Percentiles rank a stretch among this genome's conserved stretches.
Evolutionary conservation across 345 rosid genomes (phyloP).

Genomic region (Rhodomyrtus tomentosa): DNA sequence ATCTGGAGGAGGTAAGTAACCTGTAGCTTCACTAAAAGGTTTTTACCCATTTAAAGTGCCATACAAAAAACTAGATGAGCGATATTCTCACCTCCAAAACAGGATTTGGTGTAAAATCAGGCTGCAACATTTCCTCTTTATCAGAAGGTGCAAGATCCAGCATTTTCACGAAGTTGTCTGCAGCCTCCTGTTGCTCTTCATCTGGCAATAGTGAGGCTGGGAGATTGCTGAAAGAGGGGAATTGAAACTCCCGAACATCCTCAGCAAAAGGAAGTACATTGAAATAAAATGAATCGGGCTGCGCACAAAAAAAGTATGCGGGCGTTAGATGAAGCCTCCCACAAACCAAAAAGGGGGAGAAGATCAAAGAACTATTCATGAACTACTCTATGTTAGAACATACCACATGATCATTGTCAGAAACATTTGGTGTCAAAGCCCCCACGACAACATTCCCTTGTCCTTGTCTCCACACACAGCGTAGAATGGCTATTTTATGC

Average conservation of each 20-base stretch:
- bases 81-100: constrained; percentile 49
- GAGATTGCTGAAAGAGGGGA: constrained; percentile 65
- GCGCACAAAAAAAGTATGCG: constrained; percentile 14
- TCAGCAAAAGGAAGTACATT: constrained; percentile 82
- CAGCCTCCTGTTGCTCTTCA: constrained; percentile 70
- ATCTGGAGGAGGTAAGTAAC: not conserved
- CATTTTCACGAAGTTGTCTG: constrained; percentile 73
- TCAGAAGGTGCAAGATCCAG: constrained; percentile 73
- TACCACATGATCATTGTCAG: constrained; percentile 56
- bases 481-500: constrained; percentile 69
- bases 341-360: not conserved
- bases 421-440: constrained; percentile 65
- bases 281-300: constrained; percentile 90
- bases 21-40: not conserved
- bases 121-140: constrained; percentile 48
- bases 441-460: constrained; percentile 69
- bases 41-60: not conserved
- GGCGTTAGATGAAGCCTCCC: constrained; percentile 1
- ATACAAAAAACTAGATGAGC: not conserved
- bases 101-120: constrained; percentile 86
- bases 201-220: constrained; percentile 67
- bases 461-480: constrained; percentile 96
- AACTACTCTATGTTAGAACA: constrained; percentile 8
- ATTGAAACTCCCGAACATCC: constrained; percentile 88
- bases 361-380: not conserved